A percentile compares a stretch with the other conserved stretches of the same genome.
These are phyloP conservation scores for Phytophthora sp. DNA, from an alignment of 352 stramenopile genomes.

Conservation along the genomic window DNA sequence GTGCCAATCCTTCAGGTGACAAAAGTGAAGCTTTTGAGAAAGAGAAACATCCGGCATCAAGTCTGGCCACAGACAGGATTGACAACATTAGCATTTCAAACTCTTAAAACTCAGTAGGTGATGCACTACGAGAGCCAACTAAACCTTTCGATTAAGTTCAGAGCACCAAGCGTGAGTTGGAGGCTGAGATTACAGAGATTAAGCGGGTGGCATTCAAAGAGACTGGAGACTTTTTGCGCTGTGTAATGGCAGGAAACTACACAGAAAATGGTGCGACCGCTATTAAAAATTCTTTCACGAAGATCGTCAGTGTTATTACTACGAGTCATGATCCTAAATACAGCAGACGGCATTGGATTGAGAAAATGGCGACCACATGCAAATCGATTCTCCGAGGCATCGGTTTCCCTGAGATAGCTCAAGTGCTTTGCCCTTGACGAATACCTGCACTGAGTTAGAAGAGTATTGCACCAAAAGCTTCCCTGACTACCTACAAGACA, in stretches of 20 bases:
- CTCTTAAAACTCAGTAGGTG: no score
- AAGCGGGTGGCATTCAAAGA: neutral
- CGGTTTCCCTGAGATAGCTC: neutral
- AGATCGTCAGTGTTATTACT: neutral
- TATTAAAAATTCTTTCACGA: neutral
- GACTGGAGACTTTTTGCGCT: neutral
- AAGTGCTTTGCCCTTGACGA: neutral
- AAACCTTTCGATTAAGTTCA: no score
- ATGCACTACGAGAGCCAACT: no score
- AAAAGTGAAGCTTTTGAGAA: no score
- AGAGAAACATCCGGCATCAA: neutral
- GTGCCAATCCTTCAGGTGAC: no score
- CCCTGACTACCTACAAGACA: slow-evolving; percentile 4
- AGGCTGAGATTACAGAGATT: neutral
- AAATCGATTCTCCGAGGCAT: neutral
- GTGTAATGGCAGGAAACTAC: neutral
- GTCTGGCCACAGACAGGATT: no score
- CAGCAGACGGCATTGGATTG: neutral
- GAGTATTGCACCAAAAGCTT: neutral
- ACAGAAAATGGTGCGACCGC: neutral
- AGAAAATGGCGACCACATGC: neutral
- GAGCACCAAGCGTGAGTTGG: no score
- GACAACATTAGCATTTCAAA: no score
- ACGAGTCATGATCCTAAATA: slow-evolving; percentile 1
- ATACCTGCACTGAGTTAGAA: neutral